A percentile compares a stretch with the other conserved stretches of the same genome.
phyloP scores from a whole-genome alignment of 2,329 filamentous ascomycete genomes.

The Coniella vitis region DNA sequence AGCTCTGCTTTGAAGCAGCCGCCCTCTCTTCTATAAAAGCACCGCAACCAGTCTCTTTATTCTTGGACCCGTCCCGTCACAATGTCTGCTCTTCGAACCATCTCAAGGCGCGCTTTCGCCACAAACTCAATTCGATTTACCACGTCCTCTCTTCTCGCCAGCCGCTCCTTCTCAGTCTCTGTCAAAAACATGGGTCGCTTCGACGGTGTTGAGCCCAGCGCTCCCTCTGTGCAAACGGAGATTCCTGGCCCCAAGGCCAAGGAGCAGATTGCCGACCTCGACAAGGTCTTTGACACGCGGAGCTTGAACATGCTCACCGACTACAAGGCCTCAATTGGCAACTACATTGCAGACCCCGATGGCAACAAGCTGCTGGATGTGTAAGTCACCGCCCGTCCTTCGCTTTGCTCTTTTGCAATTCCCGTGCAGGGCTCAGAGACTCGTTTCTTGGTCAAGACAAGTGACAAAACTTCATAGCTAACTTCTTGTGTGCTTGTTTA shows the following conservation, averaged over 20 bases:
- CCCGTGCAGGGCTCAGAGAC: not conserved
- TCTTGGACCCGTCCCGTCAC: not conserved
- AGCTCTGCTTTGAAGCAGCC: not conserved
- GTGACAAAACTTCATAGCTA: not conserved
- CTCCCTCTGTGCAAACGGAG: slow-evolving; percentile 46
- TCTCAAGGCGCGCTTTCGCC: slow-evolving; percentile 10
- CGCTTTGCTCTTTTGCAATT: not conserved
- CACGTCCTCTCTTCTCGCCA: slow-evolving; percentile 17
- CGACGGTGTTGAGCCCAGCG: slow-evolving; percentile 38
- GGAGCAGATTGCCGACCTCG: slow-evolving; percentile 61
- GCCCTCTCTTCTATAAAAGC: slow-evolving; percentile 10
- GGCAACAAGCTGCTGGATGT: slow-evolving; percentile 69
- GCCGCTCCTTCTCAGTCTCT: slow-evolving; percentile 21
- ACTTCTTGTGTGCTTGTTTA: slow-evolving; percentile 24
- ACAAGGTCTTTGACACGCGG: slow-evolving; percentile 77
- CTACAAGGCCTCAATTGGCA: slow-evolving; percentile 68
- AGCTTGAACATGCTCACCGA: slow-evolving; percentile 78
- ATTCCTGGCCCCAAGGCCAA: slow-evolving; percentile 74
- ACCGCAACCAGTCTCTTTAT: not conserved
- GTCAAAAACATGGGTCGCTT: slow-evolving; percentile 17
- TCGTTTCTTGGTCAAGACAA: not conserved
- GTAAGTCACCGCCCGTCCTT: slow-evolving; percentile 33
- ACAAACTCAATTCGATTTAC: slow-evolving; percentile 8
- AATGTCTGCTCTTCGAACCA: slow-evolving; percentile 16
- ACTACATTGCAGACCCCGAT: slow-evolving; percentile 71